Percentiles rank a stretch among this genome's conserved stretches.
These are phyloP conservation scores for Ramularia endophylla DNA, from an alignment of 2,329 filamentous ascomycete species.

Conservation along the genomic window DNA sequence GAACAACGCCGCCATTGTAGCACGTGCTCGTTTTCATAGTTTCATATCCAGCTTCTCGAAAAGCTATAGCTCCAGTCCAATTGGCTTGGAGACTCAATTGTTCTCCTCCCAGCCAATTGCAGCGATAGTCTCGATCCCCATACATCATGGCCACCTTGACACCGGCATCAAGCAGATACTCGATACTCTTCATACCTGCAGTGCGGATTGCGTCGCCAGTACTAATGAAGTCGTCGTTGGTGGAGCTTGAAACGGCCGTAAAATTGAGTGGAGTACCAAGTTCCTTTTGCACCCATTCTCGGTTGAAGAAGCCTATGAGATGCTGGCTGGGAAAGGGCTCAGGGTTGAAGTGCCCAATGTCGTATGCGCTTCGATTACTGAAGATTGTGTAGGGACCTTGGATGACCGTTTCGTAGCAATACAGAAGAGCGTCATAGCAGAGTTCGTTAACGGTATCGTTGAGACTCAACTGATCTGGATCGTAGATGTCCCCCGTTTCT, in stretches of 20 bases:
- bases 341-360: constrained; percentile 20
- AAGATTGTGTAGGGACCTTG: constrained; percentile 1
- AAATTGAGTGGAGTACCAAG: constrained; percentile 45
- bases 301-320: constrained; percentile 41
- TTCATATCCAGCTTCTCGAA: constrained; percentile 27
- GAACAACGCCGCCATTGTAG: constrained; percentile 26
- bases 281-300: constrained; percentile 37
- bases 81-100: constrained; percentile 24
- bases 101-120: constrained; percentile 27
- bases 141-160: constrained; percentile 25
- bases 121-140: constrained; percentile 26
- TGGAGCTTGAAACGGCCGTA: constrained; percentile 23
- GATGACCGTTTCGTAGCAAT: constrained; percentile 14
- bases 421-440: constrained; percentile 33
- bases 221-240: constrained; percentile 7
- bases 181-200: constrained; percentile 18
- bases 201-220: constrained; percentile 18
- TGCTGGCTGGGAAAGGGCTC: constrained; percentile 19
- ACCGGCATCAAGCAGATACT: constrained; percentile 21
- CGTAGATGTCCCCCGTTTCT: constrained; percentile 40
- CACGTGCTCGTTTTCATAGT: constrained; percentile 23
- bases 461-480: constrained; percentile 43
- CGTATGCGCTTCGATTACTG: constrained; percentile 17
- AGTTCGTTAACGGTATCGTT: constrained; percentile 34
- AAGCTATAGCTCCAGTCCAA: constrained; percentile 18